These are phyloP conservation scores for Volvox reticuliferus DNA, from an alignment of 139 green algal species.

Conservation along the genomic window DNA sequence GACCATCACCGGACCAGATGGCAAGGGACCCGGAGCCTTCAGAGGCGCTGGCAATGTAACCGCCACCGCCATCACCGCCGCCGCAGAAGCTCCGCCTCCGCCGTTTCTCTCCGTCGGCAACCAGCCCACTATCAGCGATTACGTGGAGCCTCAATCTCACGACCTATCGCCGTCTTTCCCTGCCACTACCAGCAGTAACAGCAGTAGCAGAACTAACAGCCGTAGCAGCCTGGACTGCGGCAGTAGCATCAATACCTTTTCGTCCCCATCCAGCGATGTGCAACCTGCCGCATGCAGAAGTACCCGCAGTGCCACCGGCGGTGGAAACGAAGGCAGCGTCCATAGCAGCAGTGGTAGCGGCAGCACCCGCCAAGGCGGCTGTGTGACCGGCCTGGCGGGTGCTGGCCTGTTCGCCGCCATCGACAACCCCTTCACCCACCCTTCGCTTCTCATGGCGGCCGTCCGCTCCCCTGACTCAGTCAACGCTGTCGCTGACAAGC, in stretches of 20 bases:
- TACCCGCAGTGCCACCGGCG: too few relatives aligned
- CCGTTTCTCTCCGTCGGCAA: not conserved
- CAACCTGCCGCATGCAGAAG: too few relatives aligned
- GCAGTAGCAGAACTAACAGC: constrained; percentile 1
- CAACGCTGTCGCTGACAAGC: not conserved
- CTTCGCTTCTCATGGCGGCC: not conserved
- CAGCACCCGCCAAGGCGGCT: not conserved
- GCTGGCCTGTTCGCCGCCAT: constrained; percentile 1
- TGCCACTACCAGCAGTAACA: not conserved
- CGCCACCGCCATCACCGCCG: not conserved
- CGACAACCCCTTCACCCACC: constrained; percentile 23
- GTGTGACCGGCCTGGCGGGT: not conserved
- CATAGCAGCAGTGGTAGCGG: not conserved
- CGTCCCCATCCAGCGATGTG: too few relatives aligned
- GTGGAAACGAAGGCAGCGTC: not conserved
- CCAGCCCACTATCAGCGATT: not conserved
- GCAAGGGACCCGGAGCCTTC: constrained; percentile 5
- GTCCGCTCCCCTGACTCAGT: not conserved
- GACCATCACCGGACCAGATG: constrained; percentile 45
- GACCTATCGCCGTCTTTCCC: not conserved
- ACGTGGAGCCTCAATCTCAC: not conserved
- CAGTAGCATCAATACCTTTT: not conserved
- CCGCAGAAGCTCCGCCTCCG: not conserved
- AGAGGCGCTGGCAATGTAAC: not conserved
- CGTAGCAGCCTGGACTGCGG: not conserved